These are phyloP conservation scores for Nidularia pulvinata DNA, from an alignment of 768 basidiomycete genomes.

Conservation along the genomic window DNA sequence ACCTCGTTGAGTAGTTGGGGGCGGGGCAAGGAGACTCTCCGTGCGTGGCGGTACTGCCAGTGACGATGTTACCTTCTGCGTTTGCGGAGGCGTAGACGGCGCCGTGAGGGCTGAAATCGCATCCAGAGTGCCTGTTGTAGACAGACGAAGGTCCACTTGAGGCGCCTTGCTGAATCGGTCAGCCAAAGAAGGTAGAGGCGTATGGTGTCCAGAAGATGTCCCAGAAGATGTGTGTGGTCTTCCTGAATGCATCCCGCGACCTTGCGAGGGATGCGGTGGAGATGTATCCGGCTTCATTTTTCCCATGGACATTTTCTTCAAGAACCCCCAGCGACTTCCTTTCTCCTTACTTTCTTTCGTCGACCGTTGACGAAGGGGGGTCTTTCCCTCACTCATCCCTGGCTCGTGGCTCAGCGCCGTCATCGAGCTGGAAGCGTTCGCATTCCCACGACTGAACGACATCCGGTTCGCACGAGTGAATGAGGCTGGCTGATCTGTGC, in stretches of 20 bases:
- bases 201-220: slow-evolving; percentile 15
- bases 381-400: slow-evolving; percentile 4
- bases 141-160: slow-evolving; percentile 71
- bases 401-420: too few species aligned
- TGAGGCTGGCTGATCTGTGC: slow-evolving; percentile 9
- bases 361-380: slow-evolving; percentile 14
- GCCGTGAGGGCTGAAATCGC: slow-evolving; percentile 35
- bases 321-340: slow-evolving; percentile 87
- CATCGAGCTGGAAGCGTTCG: background rate
- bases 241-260: slow-evolving; percentile 16
- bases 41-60: slow-evolving; percentile 15
- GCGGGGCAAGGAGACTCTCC: slow-evolving; percentile 37
- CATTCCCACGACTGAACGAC: background rate
- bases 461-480: too few species aligned
- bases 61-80: slow-evolving; percentile 14
- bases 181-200: slow-evolving; percentile 19
- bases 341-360: slow-evolving; percentile 53
- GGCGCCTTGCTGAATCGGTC: slow-evolving; percentile 44
- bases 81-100: slow-evolving; percentile 18
- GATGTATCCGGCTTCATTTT: slow-evolving; percentile 73
- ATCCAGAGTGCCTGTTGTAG: slow-evolving; percentile 66
- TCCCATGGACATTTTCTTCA: slow-evolving; percentile 99
- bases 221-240: slow-evolving; percentile 28
- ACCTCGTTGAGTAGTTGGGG: slow-evolving; percentile 44
- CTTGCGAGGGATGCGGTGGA: slow-evolving; percentile 21